Base-by-base conservation (phyloP, 768 basidiomycete species). In the Boletus sp. region DNA sequence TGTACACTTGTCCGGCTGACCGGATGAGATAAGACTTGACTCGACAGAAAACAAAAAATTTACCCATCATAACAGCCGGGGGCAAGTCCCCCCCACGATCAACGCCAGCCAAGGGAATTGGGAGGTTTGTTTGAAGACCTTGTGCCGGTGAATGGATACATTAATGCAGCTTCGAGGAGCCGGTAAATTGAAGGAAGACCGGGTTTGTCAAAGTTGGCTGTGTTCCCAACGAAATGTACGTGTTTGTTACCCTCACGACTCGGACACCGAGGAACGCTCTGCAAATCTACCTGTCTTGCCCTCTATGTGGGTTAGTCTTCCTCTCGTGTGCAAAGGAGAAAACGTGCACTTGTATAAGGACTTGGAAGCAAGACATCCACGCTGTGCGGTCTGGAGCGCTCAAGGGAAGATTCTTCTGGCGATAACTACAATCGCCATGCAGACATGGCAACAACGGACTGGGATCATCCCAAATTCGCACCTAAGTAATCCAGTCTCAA, bases 341-440 rank as follows among this genome's bases (percentile, higher is more conserved):
- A 49, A 25, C 32, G 9, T 13, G 9, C 40, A 23, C 14, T 9
- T 23, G 6, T 29, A 25, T 50, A 29, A 21, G 37, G 5, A 11
- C 14, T 30, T 9, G 14, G 19, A 29, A 19, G 14, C 19, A 21
- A 35, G 46, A 1, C 23, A 13, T 10, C 29, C 29, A 17, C 7
- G 29, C 11, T 32, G 15, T 56, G 45, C 30, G 14, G n/a, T 17
- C 23, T 25, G n/a, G 13, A 27, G 29, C 34, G 1, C 27, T 29
- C 47, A 27, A 38, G 37, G 53, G 37, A 57, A 2, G 14, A 42
- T 62, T 63, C 61, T 30, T 43, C 27, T 2, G 8, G 32, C 15
- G 59, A 60, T 60, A 57, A 48, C 3, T 54, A n/a, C 21, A 5
- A 25, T n/a, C n/a, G n/a, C n/a, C n/a, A n/a, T n/a, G 35, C 13